A percentile compares a stretch with the other conserved stretches of the same genome.
Evolutionary conservation across 1,284 basidiomycete genomes (phyloP).

Genomic region (Sporisorium scitamineum): DNA sequence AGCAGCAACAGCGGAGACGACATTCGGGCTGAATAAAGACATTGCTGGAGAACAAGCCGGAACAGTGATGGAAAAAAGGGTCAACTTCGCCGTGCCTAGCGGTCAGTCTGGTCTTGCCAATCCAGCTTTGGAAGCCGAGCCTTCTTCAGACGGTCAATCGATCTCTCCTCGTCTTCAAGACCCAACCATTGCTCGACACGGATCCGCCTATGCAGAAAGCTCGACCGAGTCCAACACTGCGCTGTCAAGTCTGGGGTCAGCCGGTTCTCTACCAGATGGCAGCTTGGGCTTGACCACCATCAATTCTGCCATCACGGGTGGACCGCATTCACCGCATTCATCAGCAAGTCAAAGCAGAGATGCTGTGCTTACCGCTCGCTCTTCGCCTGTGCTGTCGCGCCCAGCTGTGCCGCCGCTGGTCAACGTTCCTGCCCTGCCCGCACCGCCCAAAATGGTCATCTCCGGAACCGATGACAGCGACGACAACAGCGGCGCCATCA

Average conservation of each 20-base stretch:
- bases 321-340: slow-evolving; percentile 33
- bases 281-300: slow-evolving; percentile 46
- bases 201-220: slow-evolving; percentile 42
- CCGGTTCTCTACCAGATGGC: slow-evolving; percentile 37
- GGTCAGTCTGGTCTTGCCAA: neutral
- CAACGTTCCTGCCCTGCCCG: slow-evolving; percentile 9
- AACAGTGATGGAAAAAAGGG: slow-evolving; percentile 29
- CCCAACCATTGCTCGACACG: slow-evolving; percentile 8
- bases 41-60: neutral
- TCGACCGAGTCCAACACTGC: slow-evolving; percentile 50
- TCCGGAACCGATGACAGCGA: slow-evolving; percentile 38
- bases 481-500: slow-evolving; percentile 28
- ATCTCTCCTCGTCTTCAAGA: slow-evolving; percentile 19
- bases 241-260: slow-evolving; percentile 45
- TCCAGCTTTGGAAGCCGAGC: slow-evolving; percentile 15
- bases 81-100: slow-evolving; percentile 30
- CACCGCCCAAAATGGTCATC: slow-evolving; percentile 39
- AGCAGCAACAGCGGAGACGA: neutral
- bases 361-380: slow-evolving; percentile 29
- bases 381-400: slow-evolving; percentile 31
- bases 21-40: neutral
- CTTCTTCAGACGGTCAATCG: slow-evolving; percentile 24
- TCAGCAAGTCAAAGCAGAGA: slow-evolving; percentile 24
- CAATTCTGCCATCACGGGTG: slow-evolving; percentile 48
- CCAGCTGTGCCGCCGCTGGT: slow-evolving; percentile 17